Conservation (phyloP, 768 basidiomycete species). For the Hebeloma cylindrosporum region DNA sequence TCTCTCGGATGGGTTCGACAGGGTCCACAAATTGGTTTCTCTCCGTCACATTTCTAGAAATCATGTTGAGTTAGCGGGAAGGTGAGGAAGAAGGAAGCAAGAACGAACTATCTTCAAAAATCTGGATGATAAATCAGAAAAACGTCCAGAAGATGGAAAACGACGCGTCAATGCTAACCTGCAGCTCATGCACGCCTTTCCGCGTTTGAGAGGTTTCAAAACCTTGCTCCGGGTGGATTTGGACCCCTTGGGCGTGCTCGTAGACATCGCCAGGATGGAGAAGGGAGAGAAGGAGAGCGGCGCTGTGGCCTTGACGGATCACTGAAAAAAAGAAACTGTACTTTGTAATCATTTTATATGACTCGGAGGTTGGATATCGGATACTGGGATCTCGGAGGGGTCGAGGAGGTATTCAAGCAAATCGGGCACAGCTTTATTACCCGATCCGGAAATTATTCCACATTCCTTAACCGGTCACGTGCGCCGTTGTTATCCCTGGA, state of each 20-base stretch:
- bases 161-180: slow-evolving; percentile 32
- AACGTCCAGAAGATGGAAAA: slow-evolving; percentile 1
- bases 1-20: slow-evolving; percentile 58
- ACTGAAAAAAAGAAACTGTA: slow-evolving; percentile 24
- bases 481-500: background rate
- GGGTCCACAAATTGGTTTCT: slow-evolving; percentile 62
- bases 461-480: slow-evolving; percentile 22
- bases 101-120: slow-evolving; percentile 48
- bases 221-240: slow-evolving; percentile 29
- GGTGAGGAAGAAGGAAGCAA: background rate
- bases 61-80: slow-evolving; percentile 2
- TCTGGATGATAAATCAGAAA: slow-evolving; percentile 25
- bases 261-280: slow-evolving; percentile 39
- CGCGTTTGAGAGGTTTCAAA: slow-evolving; percentile 49
- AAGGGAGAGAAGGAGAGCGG: slow-evolving; percentile 19
- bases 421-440: slow-evolving; percentile 17
- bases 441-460: slow-evolving; percentile 3
- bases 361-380: slow-evolving; percentile 25
- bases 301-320: slow-evolving; percentile 37
- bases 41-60: slow-evolving; percentile 62
- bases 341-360: slow-evolving; percentile 38
- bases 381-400: slow-evolving; percentile 20
- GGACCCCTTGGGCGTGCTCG: slow-evolving; percentile 34
- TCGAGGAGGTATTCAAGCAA: slow-evolving; percentile 4
- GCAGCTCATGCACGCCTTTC: slow-evolving; percentile 57